Evolutionary conservation across 2,329 filamentous ascomycete species (phyloP), one percentile per base, ranked within the genome.

Genomic region (Huntiella abstrusa): DNA sequence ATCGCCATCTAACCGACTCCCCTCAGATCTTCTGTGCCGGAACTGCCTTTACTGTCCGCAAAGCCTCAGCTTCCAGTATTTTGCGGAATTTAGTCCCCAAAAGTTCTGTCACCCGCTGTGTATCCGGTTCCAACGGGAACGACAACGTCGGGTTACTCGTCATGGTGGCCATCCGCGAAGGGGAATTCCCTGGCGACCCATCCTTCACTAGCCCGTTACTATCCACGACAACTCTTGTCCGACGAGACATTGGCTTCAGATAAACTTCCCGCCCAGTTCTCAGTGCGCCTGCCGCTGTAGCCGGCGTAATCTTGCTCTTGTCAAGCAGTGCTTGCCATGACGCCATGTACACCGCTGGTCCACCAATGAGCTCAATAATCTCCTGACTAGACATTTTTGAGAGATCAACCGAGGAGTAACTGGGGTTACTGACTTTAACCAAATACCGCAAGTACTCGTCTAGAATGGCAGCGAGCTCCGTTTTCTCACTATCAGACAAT

Each of bases 311-410:
- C 39, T 50, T 50, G 16, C 40, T 45, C 48, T 43, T 45, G 12
- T 50, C 41, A 5, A 50, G 41, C 16, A 50, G 45, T 11, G 48
- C 48, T 41, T 50, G 48, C 48, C 48, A 50, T 16, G 43, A 46
- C 11, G 48, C 48, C 48, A 50, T 50, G 13, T 33, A 50, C 19
- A 45, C 45, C 13, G 48, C 41, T 33, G 48, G 48, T 7, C 48
- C 48, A 19, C 48, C 48, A 32, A 50, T 47, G 13, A 17, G n/a
- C 33, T 47, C 45, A 4, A 50, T 10, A 36, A 35, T 43, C 22
- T 50, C 40, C 7, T 32, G 32, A 6, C 40, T 42, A 7, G 36
- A 34, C 16, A 33, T 47, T 3, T 16, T 28, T n/a, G 17, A 28
- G 11, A 40, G 33, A 15, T 50, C 41, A 11, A 46, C 36, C 15